Percentiles rank a stretch among this genome's conserved stretches.
Conservation (phyloP, 768 basidiomycete genomes). For the Mycena olivaceomarginata region DNA sequence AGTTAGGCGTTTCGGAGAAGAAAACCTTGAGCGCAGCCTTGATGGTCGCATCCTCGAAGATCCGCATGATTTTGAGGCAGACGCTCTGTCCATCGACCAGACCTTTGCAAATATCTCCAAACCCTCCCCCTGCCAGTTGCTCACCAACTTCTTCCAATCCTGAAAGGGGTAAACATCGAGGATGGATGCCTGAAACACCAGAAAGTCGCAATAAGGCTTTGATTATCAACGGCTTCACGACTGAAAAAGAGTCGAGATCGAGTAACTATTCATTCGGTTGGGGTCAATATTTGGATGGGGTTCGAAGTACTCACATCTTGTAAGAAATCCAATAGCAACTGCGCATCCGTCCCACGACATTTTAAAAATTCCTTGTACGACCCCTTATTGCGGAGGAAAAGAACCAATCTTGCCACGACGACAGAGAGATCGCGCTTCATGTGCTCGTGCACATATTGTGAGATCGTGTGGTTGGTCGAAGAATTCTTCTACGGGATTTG, state of each 20-base stretch:
- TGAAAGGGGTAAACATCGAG: slow-evolving; percentile 9
- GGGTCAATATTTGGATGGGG: neutral
- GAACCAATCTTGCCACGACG: neutral
- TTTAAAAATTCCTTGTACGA: neutral
- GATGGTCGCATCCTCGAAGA: slow-evolving; percentile 9
- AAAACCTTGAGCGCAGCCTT: slow-evolving; percentile 14
- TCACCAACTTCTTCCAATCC: neutral
- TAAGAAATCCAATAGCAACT: neutral
- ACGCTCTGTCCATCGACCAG: neutral
- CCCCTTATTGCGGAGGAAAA: neutral
- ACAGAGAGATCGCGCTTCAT: neutral
- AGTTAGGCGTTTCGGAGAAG: neutral
- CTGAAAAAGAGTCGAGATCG: neutral
- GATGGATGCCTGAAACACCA: slow-evolving; percentile 1
- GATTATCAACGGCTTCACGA: neutral
- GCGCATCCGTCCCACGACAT: neutral
- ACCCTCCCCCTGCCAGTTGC: neutral
- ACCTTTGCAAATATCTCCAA: slow-evolving; percentile 13
- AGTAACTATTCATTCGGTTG: neutral
- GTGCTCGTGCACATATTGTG: neutral
- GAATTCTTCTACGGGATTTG: too few species aligned
- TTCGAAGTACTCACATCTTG: slow-evolving; percentile 14
- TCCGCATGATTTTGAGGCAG: slow-evolving; percentile 13
- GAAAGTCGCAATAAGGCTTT: slow-evolving; percentile 13
- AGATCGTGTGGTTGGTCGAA: too few species aligned